Conservation (phyloP, 1,284 basidiomycete genomes). For the Ustilago nuda region DNA sequence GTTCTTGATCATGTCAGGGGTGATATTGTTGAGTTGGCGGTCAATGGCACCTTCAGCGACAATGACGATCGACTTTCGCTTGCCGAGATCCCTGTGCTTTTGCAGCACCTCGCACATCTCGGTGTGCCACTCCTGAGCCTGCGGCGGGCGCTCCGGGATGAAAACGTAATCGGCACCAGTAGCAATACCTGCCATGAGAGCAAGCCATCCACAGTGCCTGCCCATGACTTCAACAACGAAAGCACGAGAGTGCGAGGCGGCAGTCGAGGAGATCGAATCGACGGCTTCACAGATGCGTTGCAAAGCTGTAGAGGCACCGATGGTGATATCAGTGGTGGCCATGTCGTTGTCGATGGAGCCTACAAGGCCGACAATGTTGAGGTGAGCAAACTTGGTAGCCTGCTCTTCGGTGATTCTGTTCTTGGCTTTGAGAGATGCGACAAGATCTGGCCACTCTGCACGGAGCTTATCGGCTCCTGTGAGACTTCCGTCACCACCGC, state of each 20-base stretch:
- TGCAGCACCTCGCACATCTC: constrained; percentile 90
- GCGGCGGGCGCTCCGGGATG: constrained; percentile 91
- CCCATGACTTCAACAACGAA: constrained; percentile 99
- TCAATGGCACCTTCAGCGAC: constrained; percentile 96
- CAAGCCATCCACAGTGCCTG: constrained; percentile 96
- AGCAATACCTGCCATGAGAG: constrained; percentile 90
- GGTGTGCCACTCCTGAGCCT: constrained; percentile 83
- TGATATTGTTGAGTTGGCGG: constrained; percentile 86
- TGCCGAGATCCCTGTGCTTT: constrained; percentile 89
- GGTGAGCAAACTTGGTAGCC: constrained; percentile 78
- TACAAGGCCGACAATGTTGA: constrained; percentile 96
- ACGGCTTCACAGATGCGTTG: constrained; percentile 97
- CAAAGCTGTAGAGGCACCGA: constrained; percentile 93
- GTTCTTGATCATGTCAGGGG: constrained; percentile 87
- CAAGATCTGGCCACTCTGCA: constrained; percentile 88
- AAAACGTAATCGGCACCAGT: constrained; percentile 97
- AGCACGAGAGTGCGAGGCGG: constrained; percentile 92
- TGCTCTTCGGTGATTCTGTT: constrained; percentile 82
- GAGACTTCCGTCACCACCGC: constrained; percentile 94
- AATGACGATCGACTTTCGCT: constrained; percentile 98
- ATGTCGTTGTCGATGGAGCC: constrained; percentile 99
- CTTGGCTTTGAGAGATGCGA: constrained; percentile 77
- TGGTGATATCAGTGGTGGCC: constrained; percentile 96
- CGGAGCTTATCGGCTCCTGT: constrained; percentile 95
- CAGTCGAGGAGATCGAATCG: constrained; percentile 97